Evolutionary conservation across 2,329 filamentous ascomycete genomes (phyloP), one percentile per base, ranked within the genome.

Genomic region (Pezicula carpinea): DNA sequence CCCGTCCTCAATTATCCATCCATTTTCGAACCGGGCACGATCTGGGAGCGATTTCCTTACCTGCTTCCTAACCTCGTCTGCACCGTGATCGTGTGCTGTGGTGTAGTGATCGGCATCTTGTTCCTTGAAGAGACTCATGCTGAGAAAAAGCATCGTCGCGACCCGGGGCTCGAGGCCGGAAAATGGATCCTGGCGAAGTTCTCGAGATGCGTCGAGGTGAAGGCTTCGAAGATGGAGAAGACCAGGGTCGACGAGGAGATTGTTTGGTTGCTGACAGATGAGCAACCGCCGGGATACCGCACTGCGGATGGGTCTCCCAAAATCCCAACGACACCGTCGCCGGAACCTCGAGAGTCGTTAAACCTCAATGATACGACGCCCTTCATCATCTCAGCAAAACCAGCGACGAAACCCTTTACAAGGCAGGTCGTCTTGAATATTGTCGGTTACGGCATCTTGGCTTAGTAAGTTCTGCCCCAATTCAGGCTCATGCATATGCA

Each of bases 121-220:
- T 96, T 96, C 62, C 74, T 99, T 46, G 90, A 99, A 64, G 93
- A 99, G 70, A 97, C 93, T 1, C 93, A 99, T 63, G 79, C 83
- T 42, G 82, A 87, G 64, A 87, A 87, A 72, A 95, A 87, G 70
- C 67, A 82, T 55, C 76, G 83, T 47, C 80, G 79, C 38, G 93
- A 99, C 65, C 73, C 78, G 31, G 91, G 92, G 5, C 68, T 87
- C 13, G 86, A 92, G 62, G 62, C 89, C 18, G 92, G 93, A 49
- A 76, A 83, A 59, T 87, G 82, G 74, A 71, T 97, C 32, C 53
- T 81, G 15, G 67, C 67, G 4, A 66, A 72, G 44, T 46, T 64
- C 26, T 49, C 51, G 35, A 45, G 48, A 44, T 59, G 60, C 34
- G 45, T 53, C 14, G 55, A 63, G 19, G 44, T 47, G 64, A 69